phyloP scores from a whole-genome alignment of 1,139 yeast species.

The Blastobotrys elegans region DNA sequence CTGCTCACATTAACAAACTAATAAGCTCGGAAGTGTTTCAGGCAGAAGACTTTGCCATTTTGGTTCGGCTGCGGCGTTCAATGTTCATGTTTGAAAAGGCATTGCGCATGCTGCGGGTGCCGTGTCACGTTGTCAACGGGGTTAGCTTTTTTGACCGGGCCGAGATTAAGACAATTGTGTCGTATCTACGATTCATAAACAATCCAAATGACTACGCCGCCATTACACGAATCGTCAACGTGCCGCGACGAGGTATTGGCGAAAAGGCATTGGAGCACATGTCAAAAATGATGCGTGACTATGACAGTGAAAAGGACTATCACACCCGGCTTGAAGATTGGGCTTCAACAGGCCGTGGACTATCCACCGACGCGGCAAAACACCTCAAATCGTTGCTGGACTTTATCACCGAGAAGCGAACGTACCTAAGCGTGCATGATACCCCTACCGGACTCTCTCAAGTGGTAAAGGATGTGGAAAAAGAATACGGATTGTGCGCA shows the following conservation, averaged over 20 bases:
- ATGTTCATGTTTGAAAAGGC: conserved; percentile 59
- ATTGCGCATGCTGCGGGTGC: conserved; percentile 50
- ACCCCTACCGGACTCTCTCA: neutral
- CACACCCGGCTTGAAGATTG: neutral
- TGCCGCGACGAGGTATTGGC: conserved; percentile 73
- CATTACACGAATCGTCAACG: conserved; percentile 49
- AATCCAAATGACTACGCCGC: conserved; percentile 59
- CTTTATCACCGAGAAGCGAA: neutral
- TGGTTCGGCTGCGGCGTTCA: conserved; percentile 59
- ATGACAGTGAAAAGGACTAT: neutral
- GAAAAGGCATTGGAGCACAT: conserved; percentile 27
- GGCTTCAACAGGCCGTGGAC: neutral
- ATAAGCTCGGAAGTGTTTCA: conserved; percentile 32
- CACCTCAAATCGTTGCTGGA: neutral
- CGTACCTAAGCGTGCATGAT: neutral
- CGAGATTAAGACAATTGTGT: conserved; percentile 60
- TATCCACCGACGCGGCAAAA: neutral
- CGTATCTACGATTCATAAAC: conserved; percentile 56
- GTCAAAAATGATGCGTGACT: neutral
- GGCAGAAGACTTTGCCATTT: conserved; percentile 60
- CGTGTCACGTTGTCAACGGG: conserved; percentile 66
- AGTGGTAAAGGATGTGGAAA: neutral
- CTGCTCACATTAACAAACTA: conserved; percentile 44
- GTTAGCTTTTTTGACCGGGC: conserved; percentile 73
- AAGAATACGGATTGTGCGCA: neutral